These are phyloP conservation scores for Pichia phayaonensis DNA, from an alignment of 805 yeast species.

Conservation along the genomic window DNA sequence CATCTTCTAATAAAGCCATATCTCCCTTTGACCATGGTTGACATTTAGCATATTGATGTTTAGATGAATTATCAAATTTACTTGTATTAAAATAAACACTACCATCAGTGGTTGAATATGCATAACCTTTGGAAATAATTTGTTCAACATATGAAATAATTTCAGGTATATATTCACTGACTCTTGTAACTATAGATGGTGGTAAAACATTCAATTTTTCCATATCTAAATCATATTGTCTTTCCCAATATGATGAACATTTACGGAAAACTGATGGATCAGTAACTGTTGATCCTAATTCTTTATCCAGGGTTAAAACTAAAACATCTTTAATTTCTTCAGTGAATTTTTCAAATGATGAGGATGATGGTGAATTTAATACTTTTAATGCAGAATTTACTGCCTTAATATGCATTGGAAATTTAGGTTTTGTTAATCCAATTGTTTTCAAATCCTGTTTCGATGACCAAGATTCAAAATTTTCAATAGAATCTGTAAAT, in stretches of 20 bases:
- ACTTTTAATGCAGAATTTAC: slow-evolving; percentile 38
- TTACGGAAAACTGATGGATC: slow-evolving; percentile 80
- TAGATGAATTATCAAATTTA: slow-evolving; percentile 61
- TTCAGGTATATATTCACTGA: slow-evolving; percentile 92
- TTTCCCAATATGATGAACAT: slow-evolving; percentile 87
- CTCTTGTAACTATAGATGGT: slow-evolving; percentile 84
- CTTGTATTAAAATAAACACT: slow-evolving; percentile 93
- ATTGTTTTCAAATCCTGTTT: slow-evolving; percentile 42
- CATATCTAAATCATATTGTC: slow-evolving; percentile 82
- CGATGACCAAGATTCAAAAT: slow-evolving; percentile 45
- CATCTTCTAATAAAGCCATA: slow-evolving; percentile 78
- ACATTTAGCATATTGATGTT: slow-evolving; percentile 86
- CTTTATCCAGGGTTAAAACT: slow-evolving; percentile 63
- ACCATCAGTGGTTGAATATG: slow-evolving; percentile 77
- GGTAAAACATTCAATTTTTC: slow-evolving; percentile 72
- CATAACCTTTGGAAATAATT: slow-evolving; percentile 76
- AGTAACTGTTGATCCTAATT: slow-evolving; percentile 66
- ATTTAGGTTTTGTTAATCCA: slow-evolving; percentile 63
- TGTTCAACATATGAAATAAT: slow-evolving; percentile 70
- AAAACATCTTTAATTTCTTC: slow-evolving; percentile 62
- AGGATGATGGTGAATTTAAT: slow-evolving; percentile 5
- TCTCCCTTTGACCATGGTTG: slow-evolving; percentile 98
- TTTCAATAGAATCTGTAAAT: slow-evolving; percentile 22
- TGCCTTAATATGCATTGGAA: slow-evolving; percentile 76
- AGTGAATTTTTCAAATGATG: slow-evolving; percentile 34